Conservation (phyloP, 2,329 filamentous ascomycete genomes). For the Aspergillus sclerotialis region DNA sequence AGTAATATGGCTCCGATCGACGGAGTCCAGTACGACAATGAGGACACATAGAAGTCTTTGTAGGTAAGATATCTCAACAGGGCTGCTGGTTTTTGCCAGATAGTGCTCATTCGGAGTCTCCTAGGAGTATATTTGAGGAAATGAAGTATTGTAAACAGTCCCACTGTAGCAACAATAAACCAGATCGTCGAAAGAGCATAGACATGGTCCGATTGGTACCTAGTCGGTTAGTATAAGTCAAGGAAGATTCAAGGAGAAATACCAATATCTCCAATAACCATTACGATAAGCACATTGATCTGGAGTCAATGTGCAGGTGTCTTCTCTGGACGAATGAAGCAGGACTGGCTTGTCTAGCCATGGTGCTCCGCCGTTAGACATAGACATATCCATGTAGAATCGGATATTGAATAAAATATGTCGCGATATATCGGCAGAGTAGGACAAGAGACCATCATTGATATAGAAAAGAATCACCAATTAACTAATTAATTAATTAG, state of each 20-base stretch:
- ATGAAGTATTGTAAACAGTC: conserved; percentile 40
- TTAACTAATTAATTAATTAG: not conserved
- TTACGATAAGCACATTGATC: conserved; percentile 23
- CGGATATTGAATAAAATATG: too few relatives aligned
- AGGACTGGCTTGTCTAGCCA: conserved; percentile 26
- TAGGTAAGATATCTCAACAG: conserved; percentile 37
- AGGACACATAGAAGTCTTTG: conserved; percentile 27
- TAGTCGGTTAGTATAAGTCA: conserved; percentile 12
- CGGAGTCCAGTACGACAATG: conserved; percentile 37
- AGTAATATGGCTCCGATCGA: conserved; percentile 41
- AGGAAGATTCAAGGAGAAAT: conserved; percentile 3
- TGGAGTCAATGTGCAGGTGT: conserved; percentile 21
- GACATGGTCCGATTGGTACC: conserved; percentile 50
- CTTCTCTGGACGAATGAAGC: conserved; percentile 23
- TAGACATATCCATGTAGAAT: conserved; percentile 8
- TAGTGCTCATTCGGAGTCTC: conserved; percentile 13
- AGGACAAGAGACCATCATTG: too few relatives aligned
- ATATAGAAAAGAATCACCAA: too few relatives aligned
- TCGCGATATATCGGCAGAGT: conserved; percentile 1
- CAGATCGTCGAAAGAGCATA: conserved; percentile 48
- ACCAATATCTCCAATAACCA: conserved; percentile 25
- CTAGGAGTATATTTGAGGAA: conserved; percentile 24
- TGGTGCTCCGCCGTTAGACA: conserved; percentile 12
- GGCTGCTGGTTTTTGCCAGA: conserved; percentile 30
- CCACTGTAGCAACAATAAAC: conserved; percentile 46